Conservation (phyloP, 768 basidiomycete species). For the Mrakia gelida region DNA sequence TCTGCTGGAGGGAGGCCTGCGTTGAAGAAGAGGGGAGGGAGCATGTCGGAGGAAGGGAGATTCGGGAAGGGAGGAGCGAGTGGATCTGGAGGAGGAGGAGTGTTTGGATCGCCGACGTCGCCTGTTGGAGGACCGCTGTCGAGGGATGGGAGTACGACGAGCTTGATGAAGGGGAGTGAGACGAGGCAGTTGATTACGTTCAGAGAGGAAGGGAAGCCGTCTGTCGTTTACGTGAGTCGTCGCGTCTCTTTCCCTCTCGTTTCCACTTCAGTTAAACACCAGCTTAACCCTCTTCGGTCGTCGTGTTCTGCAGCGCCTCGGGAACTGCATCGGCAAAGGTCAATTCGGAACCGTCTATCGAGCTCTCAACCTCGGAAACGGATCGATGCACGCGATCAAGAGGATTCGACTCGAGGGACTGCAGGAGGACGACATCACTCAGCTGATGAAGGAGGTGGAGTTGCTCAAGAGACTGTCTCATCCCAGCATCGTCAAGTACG, state of each 20-base stretch:
- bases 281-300: background rate
- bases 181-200: constrained; percentile 26
- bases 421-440: constrained; percentile 81
- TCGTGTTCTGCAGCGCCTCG: constrained; percentile 67
- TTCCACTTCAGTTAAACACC: background rate
- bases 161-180: constrained; percentile 9
- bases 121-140: background rate
- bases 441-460: constrained; percentile 91
- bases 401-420: constrained; percentile 84
- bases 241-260: background rate
- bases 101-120: background rate
- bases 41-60: constrained; percentile 16
- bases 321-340: constrained; percentile 92
- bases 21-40: constrained; percentile 13
- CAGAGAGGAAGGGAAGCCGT: constrained; percentile 26
- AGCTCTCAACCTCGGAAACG: constrained; percentile 86
- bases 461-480: constrained; percentile 85
- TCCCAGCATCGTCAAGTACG: constrained; percentile 95
- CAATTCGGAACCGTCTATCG: constrained; percentile 96
- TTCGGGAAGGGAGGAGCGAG: constrained; percentile 7
- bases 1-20: background rate
- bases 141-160: constrained; percentile 4
- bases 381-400: constrained; percentile 99
- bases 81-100: background rate
- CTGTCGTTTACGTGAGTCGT: constrained; percentile 27